Base-by-base conservation (phyloP, 495 filamentous ascomycete genomes). In the Tuber calosporum region DNA sequence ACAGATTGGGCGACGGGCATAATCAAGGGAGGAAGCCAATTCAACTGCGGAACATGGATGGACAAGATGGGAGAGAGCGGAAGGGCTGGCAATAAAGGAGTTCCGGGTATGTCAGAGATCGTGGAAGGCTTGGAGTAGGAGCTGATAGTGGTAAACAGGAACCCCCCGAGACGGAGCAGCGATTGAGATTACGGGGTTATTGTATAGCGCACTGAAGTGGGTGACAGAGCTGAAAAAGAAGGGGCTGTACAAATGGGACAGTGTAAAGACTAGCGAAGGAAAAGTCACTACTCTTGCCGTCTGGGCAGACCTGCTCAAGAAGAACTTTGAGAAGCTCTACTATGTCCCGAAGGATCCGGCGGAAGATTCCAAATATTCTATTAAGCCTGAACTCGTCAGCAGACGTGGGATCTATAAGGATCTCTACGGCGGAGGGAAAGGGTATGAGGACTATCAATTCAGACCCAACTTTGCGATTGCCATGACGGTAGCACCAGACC, bases 1-100 rank as follows among this genome's bases (percentile, higher is more conserved):
- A 92, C 96, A 19, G 94, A 98, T 81, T 98, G 95, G 96, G 86
- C 88, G 17, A 97, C 91, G 2, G 96, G 96, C 26, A 86, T 99
- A 70, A 90, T 99, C 73, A 96, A 94, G 77, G 96, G 96, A 48
- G 96, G 96, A 45, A 97, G 90, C 77, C 93, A 97, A 81, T 85
- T 84, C 82, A 99, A 99, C 81, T 99, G 96, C 79, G 96, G 96
- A 71, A 99, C 96, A 6, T 99, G 96, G 96, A 96, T 97, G 91
- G 96, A 99, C 84, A 99, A 99, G 86, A 99, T 98, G 95, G 96
- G 96, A n/a, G 96, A 99, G 83, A 96, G 92, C 72, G 87, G 91
- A 72, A 92, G 89, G 72, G 96, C 96, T 36, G 90, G 91, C 48
- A 96, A 89, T 79, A 98, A 97, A 85, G 96, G 96, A 70, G 84